These are phyloP conservation scores for Paramecium pentaurelia DNA, from an alignment of 73 alveolate species.

Conservation along the genomic window DNA sequence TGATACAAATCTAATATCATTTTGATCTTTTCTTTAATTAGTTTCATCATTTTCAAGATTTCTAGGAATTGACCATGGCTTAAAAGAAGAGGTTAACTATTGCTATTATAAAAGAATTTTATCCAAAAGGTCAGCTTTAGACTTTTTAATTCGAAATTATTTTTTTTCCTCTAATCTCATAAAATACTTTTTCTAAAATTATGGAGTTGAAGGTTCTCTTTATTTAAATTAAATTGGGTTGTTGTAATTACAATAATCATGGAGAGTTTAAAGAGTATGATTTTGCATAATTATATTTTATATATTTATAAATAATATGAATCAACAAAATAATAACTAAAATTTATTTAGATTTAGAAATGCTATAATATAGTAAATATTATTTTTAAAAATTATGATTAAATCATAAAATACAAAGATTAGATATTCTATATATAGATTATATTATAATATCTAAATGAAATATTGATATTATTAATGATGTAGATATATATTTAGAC, in stretches of 20 bases:
- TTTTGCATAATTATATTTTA: background rate
- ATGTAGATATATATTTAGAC: background rate
- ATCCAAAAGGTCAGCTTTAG: background rate
- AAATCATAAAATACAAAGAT: too few species aligned
- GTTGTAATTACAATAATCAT: background rate
- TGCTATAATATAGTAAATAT: background rate
- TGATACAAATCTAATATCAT: constrained; percentile 10
- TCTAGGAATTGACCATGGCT: constrained; percentile 2
- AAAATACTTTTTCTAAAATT: background rate
- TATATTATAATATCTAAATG: too few species aligned
- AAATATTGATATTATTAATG: background rate
- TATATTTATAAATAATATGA: background rate
- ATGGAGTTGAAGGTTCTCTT: constrained; percentile 10
- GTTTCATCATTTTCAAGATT: background rate
- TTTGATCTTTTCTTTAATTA: background rate
- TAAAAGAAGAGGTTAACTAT: background rate
- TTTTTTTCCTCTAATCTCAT: background rate
- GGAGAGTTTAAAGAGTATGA: background rate
- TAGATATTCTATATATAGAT: background rate
- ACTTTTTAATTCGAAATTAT: background rate
- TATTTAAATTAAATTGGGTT: background rate
- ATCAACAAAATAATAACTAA: background rate
- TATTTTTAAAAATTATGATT: background rate
- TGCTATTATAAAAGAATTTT: background rate
- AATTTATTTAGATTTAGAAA: too few species aligned